phyloP scores from a whole-genome alignment of 371 early-diverging fungal genomes.

The Rhizopus stolonifer region DNA sequence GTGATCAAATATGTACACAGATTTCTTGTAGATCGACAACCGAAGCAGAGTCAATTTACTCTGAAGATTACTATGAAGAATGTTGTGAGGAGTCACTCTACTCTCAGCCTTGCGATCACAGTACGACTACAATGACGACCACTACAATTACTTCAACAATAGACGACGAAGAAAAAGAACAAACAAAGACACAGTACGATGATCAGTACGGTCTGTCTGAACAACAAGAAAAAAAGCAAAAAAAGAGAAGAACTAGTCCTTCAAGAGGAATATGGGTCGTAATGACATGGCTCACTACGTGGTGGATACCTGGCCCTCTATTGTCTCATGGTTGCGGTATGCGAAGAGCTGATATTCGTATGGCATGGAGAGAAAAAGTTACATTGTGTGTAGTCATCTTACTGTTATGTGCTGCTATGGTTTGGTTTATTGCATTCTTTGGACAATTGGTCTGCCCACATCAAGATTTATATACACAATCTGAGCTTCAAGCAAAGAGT shows the following conservation, averaged over 20 bases:
- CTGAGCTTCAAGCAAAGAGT: conserved; percentile 47
- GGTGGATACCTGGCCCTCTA: conserved; percentile 79
- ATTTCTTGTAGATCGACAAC: conserved; percentile 20
- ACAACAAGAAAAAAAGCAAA: conserved; percentile 5
- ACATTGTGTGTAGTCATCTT: conserved; percentile 78
- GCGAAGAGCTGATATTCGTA: conserved; percentile 77
- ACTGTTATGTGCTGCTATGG: conserved; percentile 49
- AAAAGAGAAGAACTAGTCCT: conserved; percentile 27
- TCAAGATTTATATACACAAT: conserved; percentile 64
- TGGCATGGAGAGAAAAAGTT: conserved; percentile 87
- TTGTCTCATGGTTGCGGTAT: conserved; percentile 64
- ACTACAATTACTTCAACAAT: conserved; percentile 9
- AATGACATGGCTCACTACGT: conserved; percentile 82
- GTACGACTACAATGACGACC: conserved; percentile 9
- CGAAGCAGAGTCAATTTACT: conserved; percentile 44
- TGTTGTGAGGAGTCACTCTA: conserved; percentile 30
- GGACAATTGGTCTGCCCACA: conserved; percentile 86
- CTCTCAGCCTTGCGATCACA: conserved; percentile 28
- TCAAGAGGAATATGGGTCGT: conserved; percentile 76
- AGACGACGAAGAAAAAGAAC: conserved; percentile 6
- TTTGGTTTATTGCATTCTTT: conserved; percentile 73
- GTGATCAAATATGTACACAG: conserved; percentile 16
- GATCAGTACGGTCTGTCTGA: not conserved
- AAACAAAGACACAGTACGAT: not conserved
- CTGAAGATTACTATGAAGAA: conserved; percentile 37